phyloP scores from a whole-genome alignment of 768 basidiomycete species.

The Multifurca ochricompacta region DNA sequence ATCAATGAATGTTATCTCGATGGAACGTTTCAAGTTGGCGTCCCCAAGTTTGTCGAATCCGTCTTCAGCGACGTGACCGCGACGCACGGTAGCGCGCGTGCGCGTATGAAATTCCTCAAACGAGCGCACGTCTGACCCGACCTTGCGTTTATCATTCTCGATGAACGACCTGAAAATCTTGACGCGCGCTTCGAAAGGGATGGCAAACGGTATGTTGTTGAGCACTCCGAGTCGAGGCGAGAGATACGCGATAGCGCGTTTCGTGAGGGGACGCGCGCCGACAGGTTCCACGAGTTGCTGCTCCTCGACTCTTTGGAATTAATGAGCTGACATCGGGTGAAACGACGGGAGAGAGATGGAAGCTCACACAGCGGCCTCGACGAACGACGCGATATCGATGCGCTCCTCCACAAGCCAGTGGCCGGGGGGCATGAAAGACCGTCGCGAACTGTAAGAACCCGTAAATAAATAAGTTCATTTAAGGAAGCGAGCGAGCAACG shows the following conservation, averaged over 20 bases:
- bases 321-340: conserved; percentile 1
- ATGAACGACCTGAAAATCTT: conserved; percentile 85
- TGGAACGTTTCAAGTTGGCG: conserved; percentile 67
- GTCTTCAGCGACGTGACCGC: conserved; percentile 78
- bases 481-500: background rate
- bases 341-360: background rate
- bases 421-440: conserved; percentile 71
- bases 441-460: conserved; percentile 54
- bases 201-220: conserved; percentile 92
- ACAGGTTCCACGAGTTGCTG: conserved; percentile 36
- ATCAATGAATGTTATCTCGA: conserved; percentile 90
- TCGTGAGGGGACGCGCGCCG: conserved; percentile 35
- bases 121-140: conserved; percentile 15
- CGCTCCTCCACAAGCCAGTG: conserved; percentile 74
- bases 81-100: conserved; percentile 47
- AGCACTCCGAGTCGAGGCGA: conserved; percentile 84
- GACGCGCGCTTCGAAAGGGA: conserved; percentile 89
- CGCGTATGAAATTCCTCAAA: conserved; percentile 16
- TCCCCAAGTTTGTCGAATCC: conserved; percentile 81
- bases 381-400: conserved; percentile 61
- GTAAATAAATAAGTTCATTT: background rate
- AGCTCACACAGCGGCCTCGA: conserved; percentile 78
- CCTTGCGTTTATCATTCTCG: conserved; percentile 42
- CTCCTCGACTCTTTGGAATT: conserved; percentile 53
- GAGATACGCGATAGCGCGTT: conserved; percentile 65